Conservation (phyloP, 139 green algal genomes). For the Chlorella sp. region DNA sequence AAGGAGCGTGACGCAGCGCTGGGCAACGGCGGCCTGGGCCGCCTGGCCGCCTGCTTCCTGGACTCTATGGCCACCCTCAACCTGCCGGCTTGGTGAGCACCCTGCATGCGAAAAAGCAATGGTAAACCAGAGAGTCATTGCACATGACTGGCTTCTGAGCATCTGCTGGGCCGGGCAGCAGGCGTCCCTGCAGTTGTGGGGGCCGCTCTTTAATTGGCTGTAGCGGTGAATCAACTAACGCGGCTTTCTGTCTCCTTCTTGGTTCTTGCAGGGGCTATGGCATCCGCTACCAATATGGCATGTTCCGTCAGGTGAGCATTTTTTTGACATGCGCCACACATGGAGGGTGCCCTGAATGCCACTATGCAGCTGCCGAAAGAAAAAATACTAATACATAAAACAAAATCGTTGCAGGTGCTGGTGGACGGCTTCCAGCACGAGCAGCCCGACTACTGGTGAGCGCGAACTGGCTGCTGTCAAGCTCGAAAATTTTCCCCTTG, state of each 20-base stretch:
- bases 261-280: constrained; percentile 87
- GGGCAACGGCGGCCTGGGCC: constrained; percentile 97
- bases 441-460: constrained; percentile 94
- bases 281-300: constrained; percentile 99
- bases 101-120: too few relatives aligned
- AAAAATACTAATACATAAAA: too few relatives aligned
- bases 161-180: too few relatives aligned
- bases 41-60: constrained; percentile 98
- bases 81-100: constrained; percentile 89
- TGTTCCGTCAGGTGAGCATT: constrained; percentile 91
- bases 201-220: too few relatives aligned
- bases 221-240: too few relatives aligned
- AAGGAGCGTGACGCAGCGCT: constrained; percentile 77
- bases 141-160: too few relatives aligned
- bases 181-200: too few relatives aligned
- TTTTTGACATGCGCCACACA: too few relatives aligned
- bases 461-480: too few relatives aligned
- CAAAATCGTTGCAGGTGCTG: constrained; percentile 78
- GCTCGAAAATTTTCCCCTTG: too few relatives aligned
- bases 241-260: too few relatives aligned
- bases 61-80: constrained; percentile 98
- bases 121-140: too few relatives aligned
- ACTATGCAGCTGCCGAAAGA: background rate
- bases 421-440: constrained; percentile 95
- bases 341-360: background rate